phyloP scores from a whole-genome alignment of 768 basidiomycete species.

The Serendipita indica region DNA sequence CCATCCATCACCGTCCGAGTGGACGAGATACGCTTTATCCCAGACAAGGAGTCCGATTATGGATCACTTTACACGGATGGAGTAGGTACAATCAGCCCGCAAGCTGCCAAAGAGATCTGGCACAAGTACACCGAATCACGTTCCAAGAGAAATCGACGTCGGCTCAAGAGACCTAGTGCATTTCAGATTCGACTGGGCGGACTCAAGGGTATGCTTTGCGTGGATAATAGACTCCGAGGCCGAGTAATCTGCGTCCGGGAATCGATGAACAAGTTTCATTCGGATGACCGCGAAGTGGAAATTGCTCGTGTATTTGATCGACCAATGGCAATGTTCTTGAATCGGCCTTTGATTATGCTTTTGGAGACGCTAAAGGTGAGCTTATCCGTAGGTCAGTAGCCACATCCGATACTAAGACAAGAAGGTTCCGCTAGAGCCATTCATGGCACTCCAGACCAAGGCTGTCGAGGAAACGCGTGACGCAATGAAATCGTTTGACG shows the following conservation, averaged over 20 bases:
- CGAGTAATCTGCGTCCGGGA: slow-evolving; percentile 45
- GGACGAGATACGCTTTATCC: slow-evolving; percentile 47
- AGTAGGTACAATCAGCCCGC: slow-evolving; percentile 58
- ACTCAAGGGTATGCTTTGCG: slow-evolving; percentile 64
- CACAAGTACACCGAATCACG: slow-evolving; percentile 16
- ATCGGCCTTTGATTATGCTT: slow-evolving; percentile 61
- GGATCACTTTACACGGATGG: slow-evolving; percentile 55
- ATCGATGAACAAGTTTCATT: slow-evolving; percentile 66
- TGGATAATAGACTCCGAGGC: slow-evolving; percentile 38
- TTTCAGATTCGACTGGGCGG: slow-evolving; percentile 75
- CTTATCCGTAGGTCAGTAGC: too few species aligned
- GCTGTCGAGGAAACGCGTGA: slow-evolving; percentile 43
- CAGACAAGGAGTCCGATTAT: slow-evolving; percentile 34
- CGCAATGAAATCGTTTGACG: slow-evolving; percentile 40
- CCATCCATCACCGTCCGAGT: slow-evolving; percentile 43
- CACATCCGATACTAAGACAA: too few species aligned
- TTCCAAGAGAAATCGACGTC: background rate
- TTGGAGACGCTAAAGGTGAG: slow-evolving; percentile 61
- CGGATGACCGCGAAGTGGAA: slow-evolving; percentile 39
- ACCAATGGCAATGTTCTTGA: slow-evolving; percentile 53
- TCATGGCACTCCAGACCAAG: slow-evolving; percentile 44
- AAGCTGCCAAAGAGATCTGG: slow-evolving; percentile 48
- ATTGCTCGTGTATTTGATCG: slow-evolving; percentile 49
- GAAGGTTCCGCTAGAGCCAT: slow-evolving; percentile 38
- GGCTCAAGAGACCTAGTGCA: slow-evolving; percentile 21